Base-by-base conservation (phyloP, 345 rosid genomes). In the Populus deltoides region DNA sequence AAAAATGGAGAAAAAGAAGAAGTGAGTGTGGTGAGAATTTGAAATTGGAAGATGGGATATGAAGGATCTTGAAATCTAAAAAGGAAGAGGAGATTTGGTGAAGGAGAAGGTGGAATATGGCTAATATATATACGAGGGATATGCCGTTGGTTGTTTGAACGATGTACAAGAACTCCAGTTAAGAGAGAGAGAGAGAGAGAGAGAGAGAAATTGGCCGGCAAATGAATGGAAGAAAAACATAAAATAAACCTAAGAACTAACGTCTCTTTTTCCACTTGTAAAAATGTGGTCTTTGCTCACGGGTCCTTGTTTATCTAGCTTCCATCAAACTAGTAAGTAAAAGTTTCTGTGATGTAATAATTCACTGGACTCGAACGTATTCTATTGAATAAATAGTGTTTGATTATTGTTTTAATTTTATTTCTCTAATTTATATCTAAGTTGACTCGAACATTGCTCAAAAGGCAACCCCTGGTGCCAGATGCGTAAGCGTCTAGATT, bases 191-290 rank as follows among this genome's bases (percentile, higher is more conserved):
- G 2, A 15, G 39, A 71, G 74, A 72, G 13, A 36, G 18, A 47
- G 11, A 27, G 24, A 36, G 10, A 29, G 11, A 27, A 7, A 15
- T 35, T 1, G 67, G 67, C 76, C 51, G 76, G 76, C 53, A 59
- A 8, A 35, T 43, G 35, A 53, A 17, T 31, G 35, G 15, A 66
- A 1, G 20, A 66, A 66, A 3, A 3, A 36, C 11, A 66, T 3
- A 57, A 51, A 29, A 72, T 36, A 73, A 22, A 45, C 69, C 43
- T 75, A 31, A 43, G 77, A 18, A 75, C 43, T 31, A 63, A 75
- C 70, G 70, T 75, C 71, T 61, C 76, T 73, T 73, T 73, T 73
- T 59, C 49, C 68, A 61, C 47, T 38, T 57, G 12, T 47, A 47
- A 15, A 31, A 39, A 39, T 6, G 10, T 39, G 43, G 43, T 27